Base-by-base conservation (phyloP, 768 basidiomycete species). In the Rhodotorula kratochvilovae region DNA sequence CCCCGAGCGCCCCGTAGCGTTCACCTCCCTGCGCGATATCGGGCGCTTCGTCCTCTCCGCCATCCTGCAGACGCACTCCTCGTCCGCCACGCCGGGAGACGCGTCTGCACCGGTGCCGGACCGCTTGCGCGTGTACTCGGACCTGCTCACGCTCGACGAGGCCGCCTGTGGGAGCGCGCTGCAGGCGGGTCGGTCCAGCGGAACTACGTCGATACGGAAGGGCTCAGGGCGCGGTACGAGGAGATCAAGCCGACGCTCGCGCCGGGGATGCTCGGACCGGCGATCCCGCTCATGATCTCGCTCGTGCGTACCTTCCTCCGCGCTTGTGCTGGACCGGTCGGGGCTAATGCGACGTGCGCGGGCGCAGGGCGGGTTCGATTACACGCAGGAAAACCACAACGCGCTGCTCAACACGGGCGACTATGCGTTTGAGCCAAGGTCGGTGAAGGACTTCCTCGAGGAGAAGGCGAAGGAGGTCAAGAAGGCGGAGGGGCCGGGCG, bases 41-140 rank as follows among this genome's bases (percentile, higher is more conserved):
- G 67, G 67, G 5, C 60, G 36, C 29, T 62, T 29, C 35, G 39
- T 36, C 45, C 67, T 68, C 61, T 62, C 60, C 23, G 67, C 67
- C 43, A 21, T 61, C 23, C 60, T 68, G 19, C 67, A 68, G 27
- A 27, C 60, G 42, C 55, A 35, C 42, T 16, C 36, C 36, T 50
- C 48, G 23, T 39, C 56, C 21, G 15, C 45, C 51, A 3, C 31
- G 46, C 48, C 59, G 25, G n/a, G n/a, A n/a, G n/a, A n/a, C 39
- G 39, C 39, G 13, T 6, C 39, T 13, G 39, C 39, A 39, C 39
- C 39, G 39, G 39, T 68, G 27, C 67, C 67, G 1, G 62, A 60
- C 0, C 53, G 48, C 5, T 43, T 68, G 5, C 17, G 67, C 5
- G 29, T 68, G 33, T 61, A 35, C 53, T 48, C 53, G 31, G 67